Evolutionary conservation across 805 yeast species (phyloP).

Genomic region (Nakazawaea molendinolei): DNA sequence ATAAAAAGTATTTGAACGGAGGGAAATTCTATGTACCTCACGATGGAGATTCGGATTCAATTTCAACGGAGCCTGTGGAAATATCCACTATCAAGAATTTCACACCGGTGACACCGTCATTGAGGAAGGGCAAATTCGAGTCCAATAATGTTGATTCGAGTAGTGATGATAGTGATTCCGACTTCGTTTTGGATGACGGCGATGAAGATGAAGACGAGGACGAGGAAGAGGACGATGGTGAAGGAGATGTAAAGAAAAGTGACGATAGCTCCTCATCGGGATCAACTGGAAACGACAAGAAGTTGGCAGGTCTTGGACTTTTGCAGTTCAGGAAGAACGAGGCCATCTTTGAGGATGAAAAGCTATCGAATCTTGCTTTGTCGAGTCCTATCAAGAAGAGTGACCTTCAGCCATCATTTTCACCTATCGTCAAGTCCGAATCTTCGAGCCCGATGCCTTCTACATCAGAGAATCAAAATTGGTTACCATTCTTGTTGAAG

Average conservation of each 20-base stretch:
- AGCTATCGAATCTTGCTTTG: conserved; percentile 13
- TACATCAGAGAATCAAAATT: conserved; percentile 44
- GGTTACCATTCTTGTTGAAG: conserved; percentile 61
- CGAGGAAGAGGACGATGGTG: conserved; percentile 16
- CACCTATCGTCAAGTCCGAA: no score
- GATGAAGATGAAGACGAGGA: conserved; percentile 20
- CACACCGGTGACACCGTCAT: conserved; percentile 10
- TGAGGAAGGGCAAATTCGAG: conserved; percentile 8
- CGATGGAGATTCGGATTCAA: conserved; percentile 6
- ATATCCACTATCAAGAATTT: conserved; percentile 7
- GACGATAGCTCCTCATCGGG: conserved; percentile 9
- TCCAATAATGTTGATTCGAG: conserved; percentile 4
- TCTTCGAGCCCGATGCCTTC: conserved; percentile 34
- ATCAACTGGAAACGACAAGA: conserved; percentile 21
- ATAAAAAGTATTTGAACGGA: conserved; percentile 81
- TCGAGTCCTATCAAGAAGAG: conserved; percentile 15
- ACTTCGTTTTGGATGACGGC: conserved; percentile 21
- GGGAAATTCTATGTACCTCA: conserved; percentile 72
- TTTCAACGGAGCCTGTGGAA: conserved; percentile 1
- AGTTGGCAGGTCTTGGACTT: conserved; percentile 35
- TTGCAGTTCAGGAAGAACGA: conserved; percentile 3
- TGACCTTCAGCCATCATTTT: no score
- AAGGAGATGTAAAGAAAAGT: conserved; percentile 13
- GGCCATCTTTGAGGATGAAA: conserved; percentile 2
- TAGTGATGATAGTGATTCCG: conserved; percentile 10